Percentiles rank a stretch among this genome's conserved stretches.
These are phyloP conservation scores for Dryas drummondii DNA, from an alignment of 306 rosid genomes.

Conservation along the genomic window DNA sequence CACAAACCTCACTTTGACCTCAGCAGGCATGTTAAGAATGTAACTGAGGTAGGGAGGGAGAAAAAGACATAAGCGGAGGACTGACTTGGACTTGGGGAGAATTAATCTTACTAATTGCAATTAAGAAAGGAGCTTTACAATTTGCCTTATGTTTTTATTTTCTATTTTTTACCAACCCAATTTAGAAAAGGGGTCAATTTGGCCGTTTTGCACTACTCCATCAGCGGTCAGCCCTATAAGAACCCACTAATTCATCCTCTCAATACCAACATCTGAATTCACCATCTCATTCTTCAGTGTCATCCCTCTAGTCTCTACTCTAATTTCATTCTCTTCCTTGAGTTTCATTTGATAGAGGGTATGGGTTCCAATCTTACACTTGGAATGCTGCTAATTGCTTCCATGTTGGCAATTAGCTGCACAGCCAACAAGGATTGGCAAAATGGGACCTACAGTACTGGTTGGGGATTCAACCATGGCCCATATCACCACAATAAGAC, in stretches of 20 bases:
- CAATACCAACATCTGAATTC: neutral
- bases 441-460: slow-evolving; percentile 29
- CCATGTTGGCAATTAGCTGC: slow-evolving; percentile 30
- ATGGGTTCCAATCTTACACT: slow-evolving; percentile 33
- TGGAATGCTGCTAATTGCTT: slow-evolving; percentile 15
- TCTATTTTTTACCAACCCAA: slow-evolving; percentile 13
- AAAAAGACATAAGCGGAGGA: neutral
- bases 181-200: slow-evolving; percentile 17
- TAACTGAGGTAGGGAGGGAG: no score
- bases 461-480: slow-evolving; percentile 16
- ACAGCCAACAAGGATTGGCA: slow-evolving; percentile 48
- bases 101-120: neutral
- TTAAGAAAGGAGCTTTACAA: neutral
- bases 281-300: neutral
- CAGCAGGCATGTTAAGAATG: no score
- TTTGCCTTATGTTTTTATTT: neutral
- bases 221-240: slow-evolving; percentile 21
- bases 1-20: no score
- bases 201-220: slow-evolving; percentile 33
- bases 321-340: neutral
- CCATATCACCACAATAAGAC: slow-evolving; percentile 1
- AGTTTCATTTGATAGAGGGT: neutral
- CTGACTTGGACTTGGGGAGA: neutral
- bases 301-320: neutral
- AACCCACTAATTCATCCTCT: slow-evolving; percentile 5